These are phyloP conservation scores for Fusarium ambrosium DNA, from an alignment of 2,329 filamentous ascomycete genomes.

Conservation along the genomic window DNA sequence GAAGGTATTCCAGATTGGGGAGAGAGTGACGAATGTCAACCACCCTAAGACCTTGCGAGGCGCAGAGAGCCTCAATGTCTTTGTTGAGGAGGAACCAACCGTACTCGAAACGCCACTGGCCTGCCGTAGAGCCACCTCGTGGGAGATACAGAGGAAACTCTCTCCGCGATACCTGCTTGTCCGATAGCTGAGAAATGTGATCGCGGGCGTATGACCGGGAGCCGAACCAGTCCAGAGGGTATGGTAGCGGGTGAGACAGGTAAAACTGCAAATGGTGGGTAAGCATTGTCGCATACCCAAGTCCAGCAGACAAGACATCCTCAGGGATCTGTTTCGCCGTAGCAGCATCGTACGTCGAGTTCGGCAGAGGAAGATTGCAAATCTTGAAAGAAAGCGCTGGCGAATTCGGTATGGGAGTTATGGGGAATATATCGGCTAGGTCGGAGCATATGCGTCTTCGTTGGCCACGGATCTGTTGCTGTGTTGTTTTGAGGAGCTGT, in stretches of 20 bases:
- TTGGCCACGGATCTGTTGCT: constrained; percentile 83
- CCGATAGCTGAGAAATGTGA: constrained; percentile 72
- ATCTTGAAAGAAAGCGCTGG: constrained; percentile 86
- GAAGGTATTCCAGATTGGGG: constrained; percentile 91
- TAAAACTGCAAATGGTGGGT: constrained; percentile 85
- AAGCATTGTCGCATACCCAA: constrained; percentile 84
- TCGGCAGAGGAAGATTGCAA: constrained; percentile 81
- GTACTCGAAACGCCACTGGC: constrained; percentile 94
- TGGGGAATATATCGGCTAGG: constrained; percentile 82
- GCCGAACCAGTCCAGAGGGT: constrained; percentile 79
- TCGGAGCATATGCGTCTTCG: constrained; percentile 90
- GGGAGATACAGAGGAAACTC: constrained; percentile 85
- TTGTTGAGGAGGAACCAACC: constrained; percentile 98
- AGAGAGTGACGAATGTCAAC: constrained; percentile 93
- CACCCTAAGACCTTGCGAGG: constrained; percentile 78
- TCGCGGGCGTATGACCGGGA: constrained; percentile 84
- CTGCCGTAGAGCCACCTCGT: constrained; percentile 70
- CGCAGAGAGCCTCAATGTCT: constrained; percentile 81
- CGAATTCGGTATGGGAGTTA: constrained; percentile 71
- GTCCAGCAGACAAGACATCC: constrained; percentile 81
- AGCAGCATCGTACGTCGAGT: constrained; percentile 77
- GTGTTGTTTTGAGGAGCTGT: constrained; percentile 67
- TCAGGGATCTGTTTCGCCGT: constrained; percentile 67
- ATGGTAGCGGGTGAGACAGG: constrained; percentile 82
- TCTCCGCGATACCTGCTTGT: constrained; percentile 65